Percentiles rank a stretch among this genome's conserved stretches.
Conservation (phyloP, 2,329 filamentous ascomycete genomes). For the Fusarium xylarioides region DNA sequence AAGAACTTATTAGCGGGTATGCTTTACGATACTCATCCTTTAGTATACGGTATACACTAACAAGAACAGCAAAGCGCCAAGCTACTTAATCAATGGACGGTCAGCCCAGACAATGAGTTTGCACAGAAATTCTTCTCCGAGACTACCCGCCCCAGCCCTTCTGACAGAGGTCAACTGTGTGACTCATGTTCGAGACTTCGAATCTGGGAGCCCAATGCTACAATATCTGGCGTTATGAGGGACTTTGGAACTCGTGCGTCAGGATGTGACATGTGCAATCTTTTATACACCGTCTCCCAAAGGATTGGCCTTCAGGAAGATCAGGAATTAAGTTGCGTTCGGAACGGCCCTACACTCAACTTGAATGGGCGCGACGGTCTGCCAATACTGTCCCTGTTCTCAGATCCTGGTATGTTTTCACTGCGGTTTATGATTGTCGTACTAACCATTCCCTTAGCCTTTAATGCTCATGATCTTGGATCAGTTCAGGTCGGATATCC, state of each 20-base stretch:
- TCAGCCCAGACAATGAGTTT: background rate
- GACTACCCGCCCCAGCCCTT: accelerated
- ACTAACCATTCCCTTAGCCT: background rate
- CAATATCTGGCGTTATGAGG: background rate
- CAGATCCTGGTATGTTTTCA: background rate
- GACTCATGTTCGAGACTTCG: background rate
- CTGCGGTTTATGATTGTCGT: accelerated
- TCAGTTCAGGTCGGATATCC: background rate
- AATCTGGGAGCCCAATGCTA: background rate
- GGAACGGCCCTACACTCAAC: background rate
- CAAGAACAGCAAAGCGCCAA: background rate
- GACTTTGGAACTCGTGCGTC: background rate
- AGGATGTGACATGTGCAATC: background rate
- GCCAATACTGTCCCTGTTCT: background rate
- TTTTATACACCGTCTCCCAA: background rate
- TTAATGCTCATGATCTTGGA: background rate
- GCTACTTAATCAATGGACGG: background rate
- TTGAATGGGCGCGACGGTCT: background rate
- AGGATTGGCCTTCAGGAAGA: background rate
- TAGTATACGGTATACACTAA: background rate
- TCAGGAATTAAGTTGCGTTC: background rate
- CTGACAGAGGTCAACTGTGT: background rate
- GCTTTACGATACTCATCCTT: background rate
- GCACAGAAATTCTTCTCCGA: background rate
- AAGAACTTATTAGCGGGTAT: background rate